Evolutionary conservation across 805 yeast genomes (phyloP), one percentile per base, ranked within the genome.

Genomic region (Saturnispora serradocipensis): DNA sequence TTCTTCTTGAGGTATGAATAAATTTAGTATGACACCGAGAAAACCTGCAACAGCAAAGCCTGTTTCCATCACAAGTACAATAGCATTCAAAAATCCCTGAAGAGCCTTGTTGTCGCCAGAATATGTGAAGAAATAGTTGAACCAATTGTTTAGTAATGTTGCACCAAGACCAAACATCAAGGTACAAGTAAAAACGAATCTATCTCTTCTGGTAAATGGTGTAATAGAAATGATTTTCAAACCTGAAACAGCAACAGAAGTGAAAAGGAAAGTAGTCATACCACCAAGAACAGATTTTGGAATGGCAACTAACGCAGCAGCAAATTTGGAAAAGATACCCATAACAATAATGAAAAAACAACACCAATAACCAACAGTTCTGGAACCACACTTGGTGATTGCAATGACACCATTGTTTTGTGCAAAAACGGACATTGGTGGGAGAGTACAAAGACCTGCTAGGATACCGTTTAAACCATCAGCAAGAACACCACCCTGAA

Each of bases 331-430:
- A 64, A 89, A 86, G 42, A 89, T 69, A 40, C 97, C 97, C 95
- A 89, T 88, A 54, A 89, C 66, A 51, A 89, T 62, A 57, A 89
- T 71, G 73, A 86, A 87, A 72, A 87, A 68, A 56, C 72, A 69
- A 58, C 71, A 67, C 72, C 72, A 69, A 59, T 69, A 69, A 51
- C 72, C 97, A 32, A 78, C 86, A 47, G 76, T 73, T 70, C 95
- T 78, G 61, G 87, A 82, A 46, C 96, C 97, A 70, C 96, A 88
- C 66, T 87, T 88, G 46, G 97, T 90, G 66, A 90, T 76, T 42
- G 95, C 83, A 58, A 89, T 88, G 53, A 89, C 96, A 74, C 97
- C 97, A 66, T 90, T 90, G 70, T 90, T 90, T 70, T 89, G 97
- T 13, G 97, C 96, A 72, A 90, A 90, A 0, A 93, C 84, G 11